Base-by-base conservation (phyloP, 2,329 filamentous ascomycete genomes). In the Beauveria australis region DNA sequence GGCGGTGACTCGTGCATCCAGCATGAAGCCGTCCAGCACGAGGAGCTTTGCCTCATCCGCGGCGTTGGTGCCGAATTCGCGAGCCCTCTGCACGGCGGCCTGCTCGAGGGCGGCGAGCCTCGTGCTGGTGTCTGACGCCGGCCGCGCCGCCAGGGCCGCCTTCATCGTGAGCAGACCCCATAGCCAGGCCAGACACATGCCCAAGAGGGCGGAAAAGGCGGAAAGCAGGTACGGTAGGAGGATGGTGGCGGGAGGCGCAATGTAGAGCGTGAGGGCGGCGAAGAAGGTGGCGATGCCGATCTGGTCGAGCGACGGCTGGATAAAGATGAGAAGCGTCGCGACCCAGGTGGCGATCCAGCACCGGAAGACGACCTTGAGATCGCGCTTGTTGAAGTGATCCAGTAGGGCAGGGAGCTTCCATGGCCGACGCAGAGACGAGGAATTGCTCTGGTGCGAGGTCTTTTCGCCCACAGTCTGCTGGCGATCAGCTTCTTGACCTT, bases 161-260 rank as follows among this genome's bases (percentile, higher is more conserved):
- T 80, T 78, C 77, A 79, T 80, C 0, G 73, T 69, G 49, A 81
- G 67, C 3, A 79, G 68, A 4, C 78, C 79, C 79, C 79, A 81
- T 9, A 71, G 76, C 78, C 78, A 81, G 3, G 74, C 78, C 0
- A 79, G 63, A 30, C 71, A 75, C 66, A 80, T 78, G 18, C 78
- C 78, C 2, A 79, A 16, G 3, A 80, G 66, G 1, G 80, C 67
- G 0, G 79, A 75, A 0, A 77, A 37, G 0, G 73, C 67, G 10
- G 69, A 74, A 5, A 81, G 69, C 1, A 81, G 65, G 59, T 78
- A 79, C 40, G 80, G 67, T 28, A 77, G 76, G 1, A 81, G 65
- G 9, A 80, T 79, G 4, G 74, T 73, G 2, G 74, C 72, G 0
- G 78, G 78, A 0, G 79, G 78, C 0, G 75, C 70, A 24, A 80